Conservation (phyloP, 169 alveolate genomes). For the Cryptosporidium muris region DNA sequence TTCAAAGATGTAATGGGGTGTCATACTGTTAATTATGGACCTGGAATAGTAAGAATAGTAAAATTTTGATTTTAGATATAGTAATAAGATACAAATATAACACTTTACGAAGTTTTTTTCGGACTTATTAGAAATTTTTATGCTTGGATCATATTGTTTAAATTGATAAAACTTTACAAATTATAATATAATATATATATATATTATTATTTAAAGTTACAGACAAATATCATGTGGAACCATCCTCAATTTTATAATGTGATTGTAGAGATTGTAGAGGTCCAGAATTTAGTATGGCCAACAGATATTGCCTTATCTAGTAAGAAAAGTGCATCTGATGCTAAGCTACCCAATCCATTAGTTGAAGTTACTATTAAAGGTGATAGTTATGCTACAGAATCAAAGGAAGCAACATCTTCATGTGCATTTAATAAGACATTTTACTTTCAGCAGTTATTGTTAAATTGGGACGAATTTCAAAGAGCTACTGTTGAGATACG, state of each 20-base stretch:
- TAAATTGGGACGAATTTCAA: slow-evolving; percentile 44
- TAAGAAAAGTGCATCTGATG: slow-evolving; percentile 27
- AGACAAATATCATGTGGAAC: slow-evolving; percentile 63
- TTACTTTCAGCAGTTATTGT: slow-evolving; percentile 51
- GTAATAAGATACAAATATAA: too few relatives aligned
- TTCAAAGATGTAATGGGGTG: too few relatives aligned
- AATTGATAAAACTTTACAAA: too few relatives aligned
- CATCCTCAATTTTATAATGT: slow-evolving; percentile 72
- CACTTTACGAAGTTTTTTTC: too few relatives aligned
- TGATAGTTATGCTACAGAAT: slow-evolving; percentile 33
- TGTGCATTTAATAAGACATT: slow-evolving; percentile 70
- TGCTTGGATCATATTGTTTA: too few relatives aligned
- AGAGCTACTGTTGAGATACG: slow-evolving; percentile 60
- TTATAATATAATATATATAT: not conserved
- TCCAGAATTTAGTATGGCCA: slow-evolving; percentile 70
- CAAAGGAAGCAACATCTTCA: slow-evolving; percentile 70
- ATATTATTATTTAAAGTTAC: not conserved
- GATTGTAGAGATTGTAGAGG: slow-evolving; percentile 69
- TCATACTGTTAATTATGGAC: too few relatives aligned
- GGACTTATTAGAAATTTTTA: too few relatives aligned
- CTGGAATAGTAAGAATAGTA: too few relatives aligned
- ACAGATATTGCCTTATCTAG: slow-evolving; percentile 58
- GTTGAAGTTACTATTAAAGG: slow-evolving; percentile 68
- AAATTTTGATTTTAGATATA: too few relatives aligned
- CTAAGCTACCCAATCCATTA: slow-evolving; percentile 70